Evolutionary conservation across 257 asterid species (phyloP).

Genomic region (Cruciata laevipes): DNA sequence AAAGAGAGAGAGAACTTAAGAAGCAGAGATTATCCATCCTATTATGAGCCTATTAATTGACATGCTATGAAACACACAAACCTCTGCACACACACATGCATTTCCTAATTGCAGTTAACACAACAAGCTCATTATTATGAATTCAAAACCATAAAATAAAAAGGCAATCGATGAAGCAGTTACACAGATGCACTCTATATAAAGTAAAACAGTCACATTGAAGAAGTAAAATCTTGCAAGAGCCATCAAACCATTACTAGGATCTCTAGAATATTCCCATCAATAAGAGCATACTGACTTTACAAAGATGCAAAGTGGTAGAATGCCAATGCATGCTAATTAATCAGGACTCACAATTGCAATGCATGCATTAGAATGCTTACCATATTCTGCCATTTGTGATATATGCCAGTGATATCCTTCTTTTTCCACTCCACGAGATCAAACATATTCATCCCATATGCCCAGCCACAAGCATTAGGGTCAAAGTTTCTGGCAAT

Average conservation of each 20-base stretch:
- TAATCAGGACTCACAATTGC: neutral
- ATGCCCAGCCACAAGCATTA: constrained; percentile 99
- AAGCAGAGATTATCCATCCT: neutral
- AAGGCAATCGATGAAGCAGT: neutral
- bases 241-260: neutral
- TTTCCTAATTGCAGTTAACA: neutral
- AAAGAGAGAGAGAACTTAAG: constrained; percentile 5
- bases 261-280: neutral
- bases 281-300: neutral
- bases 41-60: neutral
- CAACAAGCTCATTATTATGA: neutral
- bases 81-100: neutral
- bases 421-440: constrained; percentile 89
- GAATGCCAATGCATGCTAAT: neutral
- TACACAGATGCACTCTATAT: neutral
- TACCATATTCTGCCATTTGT: constrained; percentile 99
- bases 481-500: constrained; percentile 86
- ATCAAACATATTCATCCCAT: constrained; percentile 96
- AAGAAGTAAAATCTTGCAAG: neutral
- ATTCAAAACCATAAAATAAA: neutral
- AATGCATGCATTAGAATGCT: constrained; percentile 11
- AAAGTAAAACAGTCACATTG: neutral
- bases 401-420: constrained; percentile 97
- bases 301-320: neutral
- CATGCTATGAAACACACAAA: neutral